Evolutionary conservation across 2,329 filamentous ascomycete genomes (phyloP), one percentile per base, ranked within the genome.

Genomic region (Remersonia thermophila): DNA sequence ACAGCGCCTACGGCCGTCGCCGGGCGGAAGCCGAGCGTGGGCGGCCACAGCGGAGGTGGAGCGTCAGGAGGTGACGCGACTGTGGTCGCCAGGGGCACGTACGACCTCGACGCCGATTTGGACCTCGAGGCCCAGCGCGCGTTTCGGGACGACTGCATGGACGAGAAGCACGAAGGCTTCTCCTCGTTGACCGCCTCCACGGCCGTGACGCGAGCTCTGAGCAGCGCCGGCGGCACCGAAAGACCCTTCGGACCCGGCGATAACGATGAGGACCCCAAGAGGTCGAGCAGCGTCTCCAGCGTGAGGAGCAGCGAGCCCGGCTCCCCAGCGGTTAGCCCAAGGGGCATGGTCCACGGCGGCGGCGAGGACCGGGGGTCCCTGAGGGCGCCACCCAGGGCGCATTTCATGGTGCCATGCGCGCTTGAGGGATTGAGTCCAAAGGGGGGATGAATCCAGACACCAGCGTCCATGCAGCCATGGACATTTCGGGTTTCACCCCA

Each of bases 381-480:
- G 15, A 30, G 35, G 9, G 38, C 43, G 13, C 46, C 46, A 16
- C 41, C 47, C 4, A 40, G 33, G 26, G 46, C 41, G 5, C 46
- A 48, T 31, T n/a, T n/a, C n/a, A n/a, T n/a, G n/a, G n/a, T n/a
- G n/a, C n/a, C n/a, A n/a, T n/a, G n/a, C n/a, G n/a, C n/a, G n/a
- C n/a, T n/a, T n/a, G n/a, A n/a, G n/a, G n/a, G n/a, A n/a, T n/a
- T n/a, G n/a, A n/a, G n/a, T n/a, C n/a, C n/a, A n/a, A n/a, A n/a
- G n/a, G n/a, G n/a, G n/a, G n/a, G n/a, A n/a, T n/a, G n/a, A n/a
- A n/a, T n/a, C n/a, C n/a, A n/a, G n/a, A n/a, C n/a, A n/a, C n/a
- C n/a, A n/a, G n/a, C n/a, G n/a, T n/a, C n/a, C n/a, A n/a, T n/a
- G n/a, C n/a, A n/a, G n/a, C n/a, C n/a, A n/a, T n/a, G n/a, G n/a